These are phyloP conservation scores for Waltergamsia citrina DNA, from an alignment of 2,329 filamentous ascomycete species.

Conservation along the genomic window DNA sequence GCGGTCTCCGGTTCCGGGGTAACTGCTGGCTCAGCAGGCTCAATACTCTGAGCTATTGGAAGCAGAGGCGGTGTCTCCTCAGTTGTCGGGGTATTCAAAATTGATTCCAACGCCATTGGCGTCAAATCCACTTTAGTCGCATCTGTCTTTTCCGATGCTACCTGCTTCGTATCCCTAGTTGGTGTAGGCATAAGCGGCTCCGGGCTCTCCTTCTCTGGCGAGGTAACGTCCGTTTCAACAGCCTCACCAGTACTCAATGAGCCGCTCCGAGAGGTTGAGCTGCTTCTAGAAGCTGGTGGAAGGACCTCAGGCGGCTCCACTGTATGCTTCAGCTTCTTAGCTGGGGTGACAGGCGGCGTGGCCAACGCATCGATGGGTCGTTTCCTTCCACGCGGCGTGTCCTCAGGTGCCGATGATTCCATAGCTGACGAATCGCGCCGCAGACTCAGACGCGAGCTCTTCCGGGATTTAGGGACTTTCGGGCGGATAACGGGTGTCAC, in stretches of 20 bases:
- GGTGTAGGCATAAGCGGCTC: constrained; percentile 22
- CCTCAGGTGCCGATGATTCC: constrained; percentile 15
- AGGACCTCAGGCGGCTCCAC: constrained; percentile 17
- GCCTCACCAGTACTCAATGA: constrained; percentile 17
- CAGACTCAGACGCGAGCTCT: constrained; percentile 20
- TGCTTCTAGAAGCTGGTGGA: constrained; percentile 10
- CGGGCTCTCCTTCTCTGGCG: constrained; percentile 38
- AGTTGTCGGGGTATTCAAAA: constrained; percentile 17
- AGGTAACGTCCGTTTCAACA: constrained; percentile 34
- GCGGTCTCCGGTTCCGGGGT: constrained; percentile 4
- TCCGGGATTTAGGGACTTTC: constrained; percentile 31
- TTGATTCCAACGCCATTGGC: constrained; percentile 22
- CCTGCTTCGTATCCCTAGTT: constrained; percentile 7
- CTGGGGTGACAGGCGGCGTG: constrained; percentile 45
- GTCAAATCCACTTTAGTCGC: constrained; percentile 7
- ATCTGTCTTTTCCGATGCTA: background rate
- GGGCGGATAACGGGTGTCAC: constrained; percentile 46
- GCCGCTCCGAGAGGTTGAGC: constrained; percentile 7
- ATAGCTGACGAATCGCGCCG: constrained; percentile 21
- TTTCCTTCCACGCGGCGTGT: constrained; percentile 22
- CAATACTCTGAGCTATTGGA: constrained; percentile 16
- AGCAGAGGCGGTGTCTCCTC: constrained; percentile 7
- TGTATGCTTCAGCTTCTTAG: constrained; percentile 35
- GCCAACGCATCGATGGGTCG: constrained; percentile 32
- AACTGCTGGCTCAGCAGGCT: constrained; percentile 8